Conservation (phyloP, 257 asterid species). For the Solanum chilense region DNA sequence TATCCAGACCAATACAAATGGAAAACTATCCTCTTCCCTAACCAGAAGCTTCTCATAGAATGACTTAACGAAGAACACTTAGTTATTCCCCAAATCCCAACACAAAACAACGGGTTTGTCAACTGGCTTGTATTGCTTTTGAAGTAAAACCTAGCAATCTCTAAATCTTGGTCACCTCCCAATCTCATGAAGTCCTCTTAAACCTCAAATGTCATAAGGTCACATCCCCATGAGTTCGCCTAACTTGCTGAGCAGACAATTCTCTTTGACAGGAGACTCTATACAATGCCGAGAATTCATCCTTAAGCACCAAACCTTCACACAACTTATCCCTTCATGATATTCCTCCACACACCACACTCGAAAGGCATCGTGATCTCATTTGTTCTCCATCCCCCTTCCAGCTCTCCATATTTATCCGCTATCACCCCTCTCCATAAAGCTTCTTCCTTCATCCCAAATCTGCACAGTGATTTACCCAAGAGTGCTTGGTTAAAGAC, state of each 20-base stretch:
- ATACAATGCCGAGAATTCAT: background rate
- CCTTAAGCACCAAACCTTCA: background rate
- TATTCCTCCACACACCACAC: background rate
- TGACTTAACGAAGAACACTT: background rate
- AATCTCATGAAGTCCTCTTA: background rate
- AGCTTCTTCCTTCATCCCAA: background rate
- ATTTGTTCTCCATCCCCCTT: background rate
- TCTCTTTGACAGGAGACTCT: background rate
- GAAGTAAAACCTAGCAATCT: background rate
- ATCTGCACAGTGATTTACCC: background rate
- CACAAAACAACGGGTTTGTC: background rate
- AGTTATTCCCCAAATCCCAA: background rate
- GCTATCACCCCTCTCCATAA: background rate
- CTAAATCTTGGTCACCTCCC: background rate
- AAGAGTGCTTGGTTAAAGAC: background rate
- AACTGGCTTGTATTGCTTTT: background rate
- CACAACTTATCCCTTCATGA: background rate
- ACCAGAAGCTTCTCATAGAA: background rate
- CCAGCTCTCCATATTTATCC: background rate
- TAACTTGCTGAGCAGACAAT: background rate
- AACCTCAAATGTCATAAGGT: background rate
- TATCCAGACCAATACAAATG: background rate
- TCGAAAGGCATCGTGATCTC: background rate
- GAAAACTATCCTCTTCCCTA: background rate
- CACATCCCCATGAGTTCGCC: background rate